Evolutionary conservation across 768 basidiomycete species (phyloP).

Genomic region (Dioszegia crocea): DNA sequence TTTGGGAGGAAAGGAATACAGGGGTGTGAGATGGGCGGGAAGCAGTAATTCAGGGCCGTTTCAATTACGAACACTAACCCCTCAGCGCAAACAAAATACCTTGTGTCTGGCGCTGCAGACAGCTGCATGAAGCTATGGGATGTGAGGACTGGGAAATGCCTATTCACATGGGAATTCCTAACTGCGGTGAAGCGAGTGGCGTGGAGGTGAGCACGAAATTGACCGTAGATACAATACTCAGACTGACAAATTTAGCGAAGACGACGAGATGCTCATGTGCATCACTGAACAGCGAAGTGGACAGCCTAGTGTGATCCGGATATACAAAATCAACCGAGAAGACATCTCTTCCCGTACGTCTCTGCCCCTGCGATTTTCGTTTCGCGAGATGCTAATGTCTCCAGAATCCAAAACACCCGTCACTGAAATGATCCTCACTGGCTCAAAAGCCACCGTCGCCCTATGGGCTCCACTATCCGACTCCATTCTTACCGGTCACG

Average conservation of each 20-base stretch:
- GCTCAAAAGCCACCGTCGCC: slow-evolving; percentile 95
- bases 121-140: slow-evolving; percentile 88
- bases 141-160: slow-evolving; percentile 81
- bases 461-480: slow-evolving; percentile 76
- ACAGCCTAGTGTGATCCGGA: slow-evolving; percentile 78
- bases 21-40: too few species aligned
- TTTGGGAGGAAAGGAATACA: too few species aligned
- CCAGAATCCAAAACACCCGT: slow-evolving; percentile 75
- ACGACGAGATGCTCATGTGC: slow-evolving; percentile 66
- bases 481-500: slow-evolving; percentile 87
- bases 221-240: neutral
- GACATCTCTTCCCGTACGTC: slow-evolving; percentile 76
- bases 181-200: slow-evolving; percentile 95
- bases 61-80: neutral
- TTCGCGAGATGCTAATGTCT: too few species aligned
- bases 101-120: slow-evolving; percentile 90
- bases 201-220: slow-evolving; percentile 58
- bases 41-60: too few species aligned
- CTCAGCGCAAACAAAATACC: slow-evolving; percentile 73
- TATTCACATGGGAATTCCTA: slow-evolving; percentile 95
- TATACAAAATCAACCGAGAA: slow-evolving; percentile 79
- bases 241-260: slow-evolving; percentile 26
- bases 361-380: neutral
- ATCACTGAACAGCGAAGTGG: slow-evolving; percentile 99
- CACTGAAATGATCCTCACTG: slow-evolving; percentile 77